These are phyloP conservation scores for Kodamaea sp. DNA, from an alignment of 1,139 yeast genomes.

Conservation along the genomic window DNA sequence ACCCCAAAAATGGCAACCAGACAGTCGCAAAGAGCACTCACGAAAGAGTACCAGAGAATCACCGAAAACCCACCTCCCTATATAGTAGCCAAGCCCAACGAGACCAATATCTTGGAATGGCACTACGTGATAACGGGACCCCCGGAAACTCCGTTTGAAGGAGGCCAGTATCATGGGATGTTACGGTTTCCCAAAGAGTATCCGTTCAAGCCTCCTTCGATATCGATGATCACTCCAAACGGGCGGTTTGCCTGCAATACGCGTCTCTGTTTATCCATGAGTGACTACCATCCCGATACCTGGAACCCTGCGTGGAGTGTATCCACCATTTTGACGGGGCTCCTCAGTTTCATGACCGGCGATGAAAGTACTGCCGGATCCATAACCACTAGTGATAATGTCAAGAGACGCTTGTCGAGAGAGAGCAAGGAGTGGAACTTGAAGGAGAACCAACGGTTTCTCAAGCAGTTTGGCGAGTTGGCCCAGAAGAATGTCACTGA, in stretches of 20 bases:
- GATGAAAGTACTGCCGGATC: slow-evolving; percentile 44
- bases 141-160: slow-evolving; percentile 78
- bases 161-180: slow-evolving; percentile 90
- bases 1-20: slow-evolving; percentile 46
- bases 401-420: slow-evolving; percentile 42
- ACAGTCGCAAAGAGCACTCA: slow-evolving; percentile 52
- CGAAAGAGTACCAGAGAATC: slow-evolving; percentile 77
- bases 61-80: slow-evolving; percentile 79
- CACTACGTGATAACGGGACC: slow-evolving; percentile 85
- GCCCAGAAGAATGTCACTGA: slow-evolving; percentile 47
- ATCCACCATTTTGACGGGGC: slow-evolving; percentile 78
- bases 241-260: slow-evolving; percentile 79
- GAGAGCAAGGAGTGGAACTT: slow-evolving; percentile 70
- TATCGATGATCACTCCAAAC: slow-evolving; percentile 85
- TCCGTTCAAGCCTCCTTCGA: slow-evolving; percentile 92
- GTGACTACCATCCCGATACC: slow-evolving; percentile 89
- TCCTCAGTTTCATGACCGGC: slow-evolving; percentile 82
- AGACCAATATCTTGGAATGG: slow-evolving; percentile 56
- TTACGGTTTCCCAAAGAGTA: slow-evolving; percentile 82
- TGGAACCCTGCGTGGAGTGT: slow-evolving; percentile 98
- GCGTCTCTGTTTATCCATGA: slow-evolving; percentile 81
- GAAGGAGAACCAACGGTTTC: slow-evolving; percentile 54
- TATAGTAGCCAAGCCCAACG: slow-evolving; percentile 82
- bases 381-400: slow-evolving; percentile 36
- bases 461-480: slow-evolving; percentile 67